A percentile compares a stretch with the other conserved stretches of the same genome.
These are phyloP conservation scores for Sporothrix pallida DNA, from an alignment of 2,329 filamentous ascomycete genomes.

Conservation along the genomic window DNA sequence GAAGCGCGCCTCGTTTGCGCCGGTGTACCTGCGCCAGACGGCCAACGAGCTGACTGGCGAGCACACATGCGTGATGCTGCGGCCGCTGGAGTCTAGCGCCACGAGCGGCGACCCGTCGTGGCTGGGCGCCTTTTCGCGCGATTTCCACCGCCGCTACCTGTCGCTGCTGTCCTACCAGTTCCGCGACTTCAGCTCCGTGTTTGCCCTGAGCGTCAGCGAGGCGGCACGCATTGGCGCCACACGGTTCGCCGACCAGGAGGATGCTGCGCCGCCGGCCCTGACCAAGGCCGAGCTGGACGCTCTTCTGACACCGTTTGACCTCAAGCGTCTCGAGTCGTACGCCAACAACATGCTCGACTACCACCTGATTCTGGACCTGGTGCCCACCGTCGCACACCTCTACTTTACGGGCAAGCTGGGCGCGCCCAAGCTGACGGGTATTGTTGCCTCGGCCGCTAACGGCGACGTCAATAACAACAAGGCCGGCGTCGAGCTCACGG, in stretches of 20 bases:
- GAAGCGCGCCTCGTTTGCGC: slow-evolving; percentile 85
- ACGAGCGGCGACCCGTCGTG: slow-evolving; percentile 73
- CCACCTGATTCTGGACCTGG: slow-evolving; percentile 92
- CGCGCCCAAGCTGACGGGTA: slow-evolving; percentile 35
- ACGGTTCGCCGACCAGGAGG: slow-evolving; percentile 60
- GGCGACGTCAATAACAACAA: slow-evolving; percentile 7
- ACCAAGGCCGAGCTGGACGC: slow-evolving; percentile 77
- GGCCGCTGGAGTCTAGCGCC: slow-evolving; percentile 64
- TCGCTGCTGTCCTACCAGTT: slow-evolving; percentile 92
- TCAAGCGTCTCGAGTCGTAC: slow-evolving; percentile 93
- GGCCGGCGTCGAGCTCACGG: slow-evolving; percentile 69
- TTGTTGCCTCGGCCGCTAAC: background rate
- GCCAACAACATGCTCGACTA: slow-evolving; percentile 98
- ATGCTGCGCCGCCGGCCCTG: slow-evolving; percentile 57
- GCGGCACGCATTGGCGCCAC: slow-evolving; percentile 69
- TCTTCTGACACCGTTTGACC: slow-evolving; percentile 85
- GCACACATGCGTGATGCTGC: slow-evolving; percentile 97
- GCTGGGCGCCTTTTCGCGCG: slow-evolving; percentile 87
- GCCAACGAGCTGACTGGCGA: slow-evolving; percentile 96
- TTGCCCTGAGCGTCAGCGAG: slow-evolving; percentile 86
- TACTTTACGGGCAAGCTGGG: slow-evolving; percentile 84
- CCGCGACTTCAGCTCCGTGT: slow-evolving; percentile 75
- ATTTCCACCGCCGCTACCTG: slow-evolving; percentile 95
- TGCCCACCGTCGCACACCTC: slow-evolving; percentile 79
- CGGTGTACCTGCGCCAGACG: slow-evolving; percentile 92